Evolutionary conservation across 2,329 filamentous ascomycete species (phyloP).

Genomic region (Fonsecaea pedrosoi): DNA sequence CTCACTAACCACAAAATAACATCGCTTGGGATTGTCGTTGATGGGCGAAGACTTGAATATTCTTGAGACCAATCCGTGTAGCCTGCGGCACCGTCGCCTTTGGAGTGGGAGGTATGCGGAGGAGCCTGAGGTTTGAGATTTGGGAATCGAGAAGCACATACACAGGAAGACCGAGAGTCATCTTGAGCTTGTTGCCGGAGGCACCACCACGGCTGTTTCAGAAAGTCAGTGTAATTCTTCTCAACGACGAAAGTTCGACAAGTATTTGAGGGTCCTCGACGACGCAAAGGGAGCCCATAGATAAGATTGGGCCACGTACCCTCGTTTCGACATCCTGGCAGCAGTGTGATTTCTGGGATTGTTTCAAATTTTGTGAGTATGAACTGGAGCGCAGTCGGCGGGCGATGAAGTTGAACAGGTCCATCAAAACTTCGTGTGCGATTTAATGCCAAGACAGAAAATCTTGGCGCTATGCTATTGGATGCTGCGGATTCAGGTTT

Average conservation of each 20-base stretch:
- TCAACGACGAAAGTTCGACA: neutral
- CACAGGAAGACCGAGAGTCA: conserved; percentile 99
- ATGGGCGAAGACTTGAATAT: neutral
- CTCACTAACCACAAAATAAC: neutral
- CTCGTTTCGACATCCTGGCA: conserved; percentile 40
- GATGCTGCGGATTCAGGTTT: neutral
- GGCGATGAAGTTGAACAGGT: conserved; percentile 1
- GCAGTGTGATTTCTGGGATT: conserved; percentile 14
- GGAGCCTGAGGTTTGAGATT: neutral
- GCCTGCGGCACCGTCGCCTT: conserved; percentile 9
- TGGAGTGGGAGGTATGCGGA: neutral
- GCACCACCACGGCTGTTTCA: conserved; percentile 73
- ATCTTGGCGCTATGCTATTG: conserved; percentile 11
- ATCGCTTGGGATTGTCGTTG: neutral
- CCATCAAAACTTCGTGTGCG: conserved; percentile 12
- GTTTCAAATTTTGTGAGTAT: conserved; percentile 9
- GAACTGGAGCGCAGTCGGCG: conserved; percentile 8
- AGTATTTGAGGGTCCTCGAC: neutral
- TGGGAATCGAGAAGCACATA: conserved; percentile 64
- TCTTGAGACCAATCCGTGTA: neutral
- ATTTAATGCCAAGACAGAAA: conserved; percentile 8
- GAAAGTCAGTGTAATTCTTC: conserved; percentile 11
- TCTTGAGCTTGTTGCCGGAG: conserved; percentile 99
- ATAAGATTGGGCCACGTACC: conserved; percentile 28
- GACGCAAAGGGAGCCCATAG: neutral